Evolutionary conservation across 2,329 filamentous ascomycete genomes (phyloP).

Genomic region (Helotiales sp.): DNA sequence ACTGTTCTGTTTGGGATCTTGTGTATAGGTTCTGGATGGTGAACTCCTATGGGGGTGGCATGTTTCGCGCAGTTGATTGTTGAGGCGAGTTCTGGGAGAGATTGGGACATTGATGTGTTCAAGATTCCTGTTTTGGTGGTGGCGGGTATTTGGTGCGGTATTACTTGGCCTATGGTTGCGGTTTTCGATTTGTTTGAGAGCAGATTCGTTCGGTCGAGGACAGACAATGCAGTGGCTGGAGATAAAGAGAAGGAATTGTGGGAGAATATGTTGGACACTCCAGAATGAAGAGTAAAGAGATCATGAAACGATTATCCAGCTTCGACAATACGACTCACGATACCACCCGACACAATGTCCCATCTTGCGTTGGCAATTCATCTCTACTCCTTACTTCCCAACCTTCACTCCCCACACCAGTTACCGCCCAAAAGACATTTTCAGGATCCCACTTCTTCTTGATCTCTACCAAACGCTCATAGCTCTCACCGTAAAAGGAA

Average conservation of each 20-base stretch:
- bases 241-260: no score
- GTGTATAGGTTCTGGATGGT: background rate
- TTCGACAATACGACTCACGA: background rate
- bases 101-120: background rate
- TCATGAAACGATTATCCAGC: no score
- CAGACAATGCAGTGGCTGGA: no score
- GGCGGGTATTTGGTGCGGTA: background rate
- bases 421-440: conserved; percentile 17
- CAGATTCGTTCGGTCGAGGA: no score
- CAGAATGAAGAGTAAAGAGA: no score
- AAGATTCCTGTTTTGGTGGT: background rate
- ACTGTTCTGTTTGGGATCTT: background rate
- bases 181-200: background rate
- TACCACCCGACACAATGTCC: background rate
- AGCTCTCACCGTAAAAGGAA: conserved; percentile 42
- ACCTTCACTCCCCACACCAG: conserved; percentile 19
- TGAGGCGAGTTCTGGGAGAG: background rate
- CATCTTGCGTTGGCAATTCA: background rate
- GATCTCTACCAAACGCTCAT: conserved; percentile 15
- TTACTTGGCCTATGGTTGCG: background rate
- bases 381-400: background rate
- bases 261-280: no score
- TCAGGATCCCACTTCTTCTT: conserved; percentile 21
- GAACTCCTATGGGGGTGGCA: background rate
- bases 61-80: background rate